These are phyloP conservation scores for Prosopis cineraria DNA, from an alignment of 306 rosid species.

Conservation along the genomic window DNA sequence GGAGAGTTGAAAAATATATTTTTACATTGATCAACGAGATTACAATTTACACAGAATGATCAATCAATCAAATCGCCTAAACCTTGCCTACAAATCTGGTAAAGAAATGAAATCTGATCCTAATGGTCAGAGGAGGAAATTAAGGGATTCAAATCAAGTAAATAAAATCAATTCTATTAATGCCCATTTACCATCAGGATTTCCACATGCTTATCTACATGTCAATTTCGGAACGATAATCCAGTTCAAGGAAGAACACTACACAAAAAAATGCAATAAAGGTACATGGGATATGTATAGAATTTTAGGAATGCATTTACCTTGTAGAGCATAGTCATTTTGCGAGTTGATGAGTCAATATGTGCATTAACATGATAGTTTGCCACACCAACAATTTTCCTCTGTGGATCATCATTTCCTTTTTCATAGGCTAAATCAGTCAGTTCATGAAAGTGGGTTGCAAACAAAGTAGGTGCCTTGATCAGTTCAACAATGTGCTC, in stretches of 20 bases:
- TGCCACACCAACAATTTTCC: constrained; percentile 73
- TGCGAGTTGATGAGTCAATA: constrained; percentile 84
- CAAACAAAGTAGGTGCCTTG: constrained; percentile 90
- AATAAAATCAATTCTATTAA: no score
- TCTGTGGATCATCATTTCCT: constrained; percentile 44
- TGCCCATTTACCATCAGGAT: no score
- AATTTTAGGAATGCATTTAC: constrained; percentile 47
- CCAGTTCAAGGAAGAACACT: constrained; percentile 6
- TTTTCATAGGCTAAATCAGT: constrained; percentile 78
- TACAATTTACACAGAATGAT: no score
- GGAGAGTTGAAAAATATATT: no score
- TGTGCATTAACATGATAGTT: constrained; percentile 98
- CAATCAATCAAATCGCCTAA: no score
- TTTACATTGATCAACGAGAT: no score
- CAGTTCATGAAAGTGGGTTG: constrained; percentile 96
- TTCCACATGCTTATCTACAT: no score
- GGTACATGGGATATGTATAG: constrained; percentile 4
- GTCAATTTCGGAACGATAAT: no score
- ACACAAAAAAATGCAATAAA: constrained; percentile 16
- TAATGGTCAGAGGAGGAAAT: no score
- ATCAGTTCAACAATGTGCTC: constrained; percentile 91
- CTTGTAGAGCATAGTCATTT: constrained; percentile 95
- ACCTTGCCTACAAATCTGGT: no score
- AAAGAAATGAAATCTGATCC: no score
- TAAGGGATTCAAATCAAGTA: no score